Evolutionary conservation across 2,329 filamentous ascomycete species (phyloP).

Genomic region (Sporothrix protearum): DNA sequence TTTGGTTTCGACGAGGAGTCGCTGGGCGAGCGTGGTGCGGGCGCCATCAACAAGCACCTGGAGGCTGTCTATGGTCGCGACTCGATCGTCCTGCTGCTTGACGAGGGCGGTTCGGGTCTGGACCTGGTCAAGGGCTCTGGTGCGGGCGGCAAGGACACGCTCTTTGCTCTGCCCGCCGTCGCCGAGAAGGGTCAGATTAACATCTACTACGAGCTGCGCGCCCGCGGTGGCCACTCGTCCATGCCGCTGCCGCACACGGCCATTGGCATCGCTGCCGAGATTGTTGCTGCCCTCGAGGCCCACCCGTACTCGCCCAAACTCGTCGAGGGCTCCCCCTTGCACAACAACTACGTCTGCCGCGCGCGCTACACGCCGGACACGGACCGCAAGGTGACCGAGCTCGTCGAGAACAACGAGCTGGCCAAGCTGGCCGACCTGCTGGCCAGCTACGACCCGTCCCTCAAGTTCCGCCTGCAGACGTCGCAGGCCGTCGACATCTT

Average conservation of each 20-base stretch:
- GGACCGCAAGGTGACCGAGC: conserved; percentile 39
- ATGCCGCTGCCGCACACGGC: conserved; percentile 53
- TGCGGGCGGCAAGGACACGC: conserved; percentile 28
- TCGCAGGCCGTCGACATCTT: conserved; percentile 61
- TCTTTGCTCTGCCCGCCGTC: conserved; percentile 55
- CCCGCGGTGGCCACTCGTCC: conserved; percentile 58
- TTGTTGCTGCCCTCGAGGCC: conserved; percentile 47
- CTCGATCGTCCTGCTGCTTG: conserved; percentile 54
- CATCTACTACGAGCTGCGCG: conserved; percentile 54
- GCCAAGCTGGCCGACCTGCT: conserved; percentile 46
- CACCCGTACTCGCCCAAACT: conserved; percentile 44
- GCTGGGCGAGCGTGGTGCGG: conserved; percentile 49
- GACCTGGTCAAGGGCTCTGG: conserved; percentile 39
- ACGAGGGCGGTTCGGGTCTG: conserved; percentile 53
- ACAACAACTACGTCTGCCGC: conserved; percentile 44
- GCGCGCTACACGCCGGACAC: conserved; percentile 44
- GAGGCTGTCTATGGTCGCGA: conserved; percentile 51
- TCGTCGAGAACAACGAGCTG: conserved; percentile 25
- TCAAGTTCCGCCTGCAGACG: conserved; percentile 56
- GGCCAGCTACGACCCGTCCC: conserved; percentile 36
- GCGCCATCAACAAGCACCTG: conserved; percentile 45
- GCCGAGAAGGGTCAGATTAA: conserved; percentile 61
- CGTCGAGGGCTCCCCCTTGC: conserved; percentile 31
- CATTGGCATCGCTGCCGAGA: conserved; percentile 50
- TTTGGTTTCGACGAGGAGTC: conserved; percentile 65